A percentile compares a stretch with the other conserved stretches of the same genome.
Evolutionary conservation across 1,139 yeast genomes (phyloP).

Genomic region (Zygosaccharomyces pseudobailii): DNA sequence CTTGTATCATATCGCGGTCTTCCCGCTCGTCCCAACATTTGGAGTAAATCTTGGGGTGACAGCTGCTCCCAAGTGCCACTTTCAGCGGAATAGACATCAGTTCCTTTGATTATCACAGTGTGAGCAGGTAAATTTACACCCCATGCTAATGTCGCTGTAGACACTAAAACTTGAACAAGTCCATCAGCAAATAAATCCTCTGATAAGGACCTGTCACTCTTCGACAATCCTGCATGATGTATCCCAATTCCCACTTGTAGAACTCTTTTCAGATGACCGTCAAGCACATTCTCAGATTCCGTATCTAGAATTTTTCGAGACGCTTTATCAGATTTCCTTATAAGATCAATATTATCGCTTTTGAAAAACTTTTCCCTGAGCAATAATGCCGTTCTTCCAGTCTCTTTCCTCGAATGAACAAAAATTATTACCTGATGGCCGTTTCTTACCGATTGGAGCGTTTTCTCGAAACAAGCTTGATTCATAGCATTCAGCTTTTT

Average conservation of each 20-base stretch:
- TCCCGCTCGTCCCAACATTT: constrained; percentile 97
- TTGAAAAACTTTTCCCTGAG: constrained; percentile 58
- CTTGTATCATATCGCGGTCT: constrained; percentile 88
- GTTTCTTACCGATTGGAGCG: constrained; percentile 58
- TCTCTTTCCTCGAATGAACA: constrained; percentile 92
- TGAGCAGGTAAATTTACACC: constrained; percentile 98
- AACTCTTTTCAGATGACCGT: constrained; percentile 54
- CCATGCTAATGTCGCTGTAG: constrained; percentile 97
- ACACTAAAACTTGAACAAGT: constrained; percentile 71
- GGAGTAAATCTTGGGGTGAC: constrained; percentile 90
- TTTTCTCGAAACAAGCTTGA: constrained; percentile 84
- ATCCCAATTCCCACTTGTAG: constrained; percentile 76
- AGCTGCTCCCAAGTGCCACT: constrained; percentile 83
- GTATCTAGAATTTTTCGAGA: constrained; percentile 56
- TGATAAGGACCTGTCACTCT: constrained; percentile 67
- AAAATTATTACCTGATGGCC: constrained; percentile 76
- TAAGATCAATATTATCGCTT: constrained; percentile 45
- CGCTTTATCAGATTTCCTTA: constrained; percentile 51
- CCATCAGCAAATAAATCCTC: constrained; percentile 92
- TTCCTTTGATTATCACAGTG: constrained; percentile 91
- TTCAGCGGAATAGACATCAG: constrained; percentile 90
- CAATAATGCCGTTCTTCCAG: constrained; percentile 77
- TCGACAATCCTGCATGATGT: constrained; percentile 89
- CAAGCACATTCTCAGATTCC: constrained; percentile 56
- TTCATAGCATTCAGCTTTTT: constrained; percentile 80